These are phyloP conservation scores for Glycine tomentella DNA, from an alignment of 306 rosid genomes.

Conservation along the genomic window DNA sequence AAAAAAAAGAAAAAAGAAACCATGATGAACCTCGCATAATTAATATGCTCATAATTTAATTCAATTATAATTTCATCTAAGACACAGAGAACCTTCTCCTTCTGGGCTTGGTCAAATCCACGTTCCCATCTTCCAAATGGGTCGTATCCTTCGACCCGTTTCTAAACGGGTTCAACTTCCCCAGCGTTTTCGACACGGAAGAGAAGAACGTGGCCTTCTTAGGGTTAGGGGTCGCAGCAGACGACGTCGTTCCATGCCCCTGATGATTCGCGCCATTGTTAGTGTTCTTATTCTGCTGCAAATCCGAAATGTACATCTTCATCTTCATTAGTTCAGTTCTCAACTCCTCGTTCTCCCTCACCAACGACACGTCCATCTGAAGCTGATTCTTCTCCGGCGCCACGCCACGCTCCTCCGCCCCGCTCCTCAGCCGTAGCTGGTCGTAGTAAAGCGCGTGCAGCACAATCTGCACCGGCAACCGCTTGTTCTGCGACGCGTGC, in stretches of 20 bases:
- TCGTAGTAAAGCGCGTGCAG: constrained; percentile 87
- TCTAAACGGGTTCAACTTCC: constrained; percentile 75
- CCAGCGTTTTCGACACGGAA: constrained; percentile 66
- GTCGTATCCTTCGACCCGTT: constrained; percentile 78
- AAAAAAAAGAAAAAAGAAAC: background rate
- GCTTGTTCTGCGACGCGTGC: constrained; percentile 85
- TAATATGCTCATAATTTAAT: background rate
- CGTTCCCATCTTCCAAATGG: constrained; percentile 59
- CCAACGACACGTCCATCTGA: constrained; percentile 65
- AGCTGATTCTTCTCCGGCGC: constrained; percentile 51
- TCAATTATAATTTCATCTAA: background rate
- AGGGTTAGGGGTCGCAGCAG: background rate
- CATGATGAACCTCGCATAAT: background rate
- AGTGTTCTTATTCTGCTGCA: constrained; percentile 46
- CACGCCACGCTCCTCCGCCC: constrained; percentile 46
- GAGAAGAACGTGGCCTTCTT: constrained; percentile 68
- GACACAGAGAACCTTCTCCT: constrained; percentile 92
- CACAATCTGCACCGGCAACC: constrained; percentile 77
- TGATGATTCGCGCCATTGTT: background rate
- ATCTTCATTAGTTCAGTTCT: constrained; percentile 69
- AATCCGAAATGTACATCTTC: constrained; percentile 70
- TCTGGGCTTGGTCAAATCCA: constrained; percentile 76
- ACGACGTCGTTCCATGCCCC: constrained; percentile 48
- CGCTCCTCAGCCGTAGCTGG: constrained; percentile 73
- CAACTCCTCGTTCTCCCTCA: constrained; percentile 73